These are phyloP conservation scores for Nicotiana knightiana DNA, from an alignment of 257 asterid genomes.

Conservation along the genomic window DNA sequence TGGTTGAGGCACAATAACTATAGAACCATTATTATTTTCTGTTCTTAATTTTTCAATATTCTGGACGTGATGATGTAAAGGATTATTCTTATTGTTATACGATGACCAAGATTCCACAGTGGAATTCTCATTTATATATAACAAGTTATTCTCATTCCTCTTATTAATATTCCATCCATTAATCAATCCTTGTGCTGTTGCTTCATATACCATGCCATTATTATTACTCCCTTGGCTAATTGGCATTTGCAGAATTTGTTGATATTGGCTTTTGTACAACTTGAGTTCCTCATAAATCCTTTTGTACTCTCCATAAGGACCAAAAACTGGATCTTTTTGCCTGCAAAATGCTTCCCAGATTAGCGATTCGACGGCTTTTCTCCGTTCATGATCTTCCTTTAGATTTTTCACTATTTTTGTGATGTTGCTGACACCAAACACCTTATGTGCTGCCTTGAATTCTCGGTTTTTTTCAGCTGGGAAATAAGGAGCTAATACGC, in stretches of 20 bases:
- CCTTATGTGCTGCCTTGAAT: conserved; percentile 73
- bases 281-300: conserved; percentile 55
- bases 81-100: conserved; percentile 17
- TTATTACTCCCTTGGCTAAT: conserved; percentile 21
- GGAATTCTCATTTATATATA: conserved; percentile 28
- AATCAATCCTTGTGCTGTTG: conserved; percentile 21
- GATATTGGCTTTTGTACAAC: conserved; percentile 41
- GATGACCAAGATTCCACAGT: conserved; percentile 29
- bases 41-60: conserved; percentile 32
- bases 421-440: conserved; percentile 78
- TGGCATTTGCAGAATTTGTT: not conserved
- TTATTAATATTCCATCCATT: conserved; percentile 42
- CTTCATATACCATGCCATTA: conserved; percentile 20
- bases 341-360: conserved; percentile 81
- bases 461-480: conserved; percentile 47
- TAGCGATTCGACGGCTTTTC: conserved; percentile 54
- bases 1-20: conserved; percentile 43
- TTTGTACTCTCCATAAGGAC: conserved; percentile 58
- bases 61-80: conserved; percentile 21
- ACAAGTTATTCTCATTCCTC: conserved; percentile 7
- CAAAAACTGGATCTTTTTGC: conserved; percentile 52
- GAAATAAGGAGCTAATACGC: conserved; percentile 65
- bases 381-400: conserved; percentile 41
- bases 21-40: conserved; percentile 29
- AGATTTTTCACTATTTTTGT: conserved; percentile 43